These are phyloP conservation scores for Paecilomyces formosus DNA, from an alignment of 2,329 filamentous ascomycete genomes.

Conservation along the genomic window DNA sequence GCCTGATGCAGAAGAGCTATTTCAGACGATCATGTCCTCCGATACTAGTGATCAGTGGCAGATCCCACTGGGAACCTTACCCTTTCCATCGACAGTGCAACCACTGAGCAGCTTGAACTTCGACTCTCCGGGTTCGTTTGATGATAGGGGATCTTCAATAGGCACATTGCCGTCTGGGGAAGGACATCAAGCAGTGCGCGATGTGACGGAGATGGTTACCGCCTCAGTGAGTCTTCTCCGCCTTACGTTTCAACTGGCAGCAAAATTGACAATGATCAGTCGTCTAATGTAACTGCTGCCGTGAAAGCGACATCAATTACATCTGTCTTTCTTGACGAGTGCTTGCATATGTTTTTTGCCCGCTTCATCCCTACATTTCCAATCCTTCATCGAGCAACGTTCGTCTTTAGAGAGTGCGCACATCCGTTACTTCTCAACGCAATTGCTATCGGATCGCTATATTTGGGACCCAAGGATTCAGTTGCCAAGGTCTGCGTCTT, in stretches of 20 bases:
- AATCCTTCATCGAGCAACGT: constrained; percentile 38
- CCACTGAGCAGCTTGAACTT: constrained; percentile 22
- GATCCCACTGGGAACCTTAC: constrained; percentile 34
- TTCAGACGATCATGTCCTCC: constrained; percentile 37
- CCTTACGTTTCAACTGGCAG: background rate
- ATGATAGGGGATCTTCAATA: constrained; percentile 29
- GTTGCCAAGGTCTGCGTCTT: constrained; percentile 25
- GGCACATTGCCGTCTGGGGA: constrained; percentile 33
- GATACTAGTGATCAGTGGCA: constrained; percentile 35
- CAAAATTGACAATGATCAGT: constrained; percentile 16
- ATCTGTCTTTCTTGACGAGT: constrained; percentile 40
- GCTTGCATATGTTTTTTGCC: constrained; percentile 42
- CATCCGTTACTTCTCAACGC: constrained; percentile 38
- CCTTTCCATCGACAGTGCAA: constrained; percentile 27
- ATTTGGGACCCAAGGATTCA: constrained; percentile 37
- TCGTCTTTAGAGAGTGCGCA: constrained; percentile 38
- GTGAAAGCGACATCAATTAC: constrained; percentile 37
- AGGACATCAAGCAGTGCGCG: constrained; percentile 37
- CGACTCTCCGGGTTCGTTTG: constrained; percentile 28
- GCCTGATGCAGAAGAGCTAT: constrained; percentile 39
- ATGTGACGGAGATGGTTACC: constrained; percentile 39
- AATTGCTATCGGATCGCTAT: constrained; percentile 40
- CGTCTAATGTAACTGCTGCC: constrained; percentile 37
- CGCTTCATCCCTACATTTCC: constrained; percentile 41
- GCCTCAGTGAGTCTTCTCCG: constrained; percentile 28